A percentile compares a stretch with the other conserved stretches of the same genome.
Conservation (phyloP, 2,329 filamentous ascomycete genomes). For the Penicillium sp. region DNA sequence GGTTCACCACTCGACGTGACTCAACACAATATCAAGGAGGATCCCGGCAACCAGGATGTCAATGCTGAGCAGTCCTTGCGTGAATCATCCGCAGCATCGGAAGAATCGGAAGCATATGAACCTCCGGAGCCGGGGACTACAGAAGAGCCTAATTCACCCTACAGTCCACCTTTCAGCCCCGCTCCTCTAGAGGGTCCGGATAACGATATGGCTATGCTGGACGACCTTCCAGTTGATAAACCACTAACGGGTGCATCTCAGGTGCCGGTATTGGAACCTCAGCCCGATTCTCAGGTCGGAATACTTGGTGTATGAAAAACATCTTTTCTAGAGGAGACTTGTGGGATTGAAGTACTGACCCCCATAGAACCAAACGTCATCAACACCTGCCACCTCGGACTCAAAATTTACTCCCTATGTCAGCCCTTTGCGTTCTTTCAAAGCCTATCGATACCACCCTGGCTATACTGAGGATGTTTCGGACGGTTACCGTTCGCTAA, state of each 20-base stretch:
- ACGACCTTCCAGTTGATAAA: constrained; percentile 26
- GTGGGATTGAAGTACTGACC: constrained; percentile 28
- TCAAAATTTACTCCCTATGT: constrained; percentile 66
- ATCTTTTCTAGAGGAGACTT: constrained; percentile 12
- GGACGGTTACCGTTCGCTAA: constrained; percentile 83
- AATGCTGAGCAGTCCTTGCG: constrained; percentile 14
- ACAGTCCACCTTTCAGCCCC: constrained; percentile 47
- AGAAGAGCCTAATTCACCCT: constrained; percentile 27
- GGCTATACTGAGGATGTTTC: constrained; percentile 67
- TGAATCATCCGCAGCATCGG: constrained; percentile 25
- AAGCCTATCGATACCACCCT: constrained; percentile 86
- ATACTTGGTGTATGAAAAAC: constrained; percentile 35
- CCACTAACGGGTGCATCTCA: constrained; percentile 35
- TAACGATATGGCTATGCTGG: constrained; percentile 20
- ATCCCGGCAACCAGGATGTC: constrained; percentile 8
- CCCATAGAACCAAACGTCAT: constrained; percentile 25
- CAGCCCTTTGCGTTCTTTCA: constrained; percentile 80
- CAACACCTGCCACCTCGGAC: constrained; percentile 11
- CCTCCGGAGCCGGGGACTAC: constrained; percentile 48
- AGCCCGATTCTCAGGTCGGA: constrained; percentile 26
- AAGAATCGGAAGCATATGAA: constrained; percentile 56
- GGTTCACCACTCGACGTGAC: constrained; percentile 1
- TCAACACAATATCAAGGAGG: constrained; percentile 9
- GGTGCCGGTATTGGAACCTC: constrained; percentile 23
- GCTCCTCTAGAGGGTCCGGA: constrained; percentile 32